Evolutionary conservation across 352 stramenopile species (phyloP), one percentile per base, ranked within the genome.

Genomic region (Globisporangium polare): DNA sequence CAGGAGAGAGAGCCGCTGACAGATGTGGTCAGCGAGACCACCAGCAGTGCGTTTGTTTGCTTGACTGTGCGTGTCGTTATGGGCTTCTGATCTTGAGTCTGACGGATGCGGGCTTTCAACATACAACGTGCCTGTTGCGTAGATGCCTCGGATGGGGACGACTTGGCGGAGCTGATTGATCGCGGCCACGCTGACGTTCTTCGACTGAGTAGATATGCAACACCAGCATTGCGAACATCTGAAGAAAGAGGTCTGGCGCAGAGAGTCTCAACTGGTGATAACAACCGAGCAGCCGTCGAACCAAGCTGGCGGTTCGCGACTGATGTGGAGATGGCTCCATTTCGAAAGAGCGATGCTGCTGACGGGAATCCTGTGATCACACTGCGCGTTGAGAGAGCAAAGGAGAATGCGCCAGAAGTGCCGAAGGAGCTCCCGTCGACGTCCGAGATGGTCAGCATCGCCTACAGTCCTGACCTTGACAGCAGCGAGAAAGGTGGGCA

Each of bases 361-460:
- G 18, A 22, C 26, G 51, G 41, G 42, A 13, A 37, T 13, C 45
- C 43, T 24, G 33, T 8, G 26, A 63, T 63, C 24, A 67, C 45
- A 7, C 29, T 65, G 9, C 41, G 50, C 22, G 27, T 63, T 17
- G 53, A 67, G 29, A 33, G 47, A 62, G 45, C 24, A n/a, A 54
- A 22, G 9, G 37, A 33, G 26, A 27, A 29, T 10, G 7, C 8
- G 1, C 26, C 55, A 12, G 8, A 54, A 52, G 31, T 33, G 26
- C 22, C 58, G n/a, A 42, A 35, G 5, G 72, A 79, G 26, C 66
- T 80, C 0, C 72, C 72, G 8, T 77, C 72, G n/a, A 80, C 69
- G 6, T 80, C 72, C 1, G 69, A 77, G 60, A 80, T 80, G 72
- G 62, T 80, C 24, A 41, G 55, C 17, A 75, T 80, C 33, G 29